These are phyloP conservation scores for Melastoma candidum DNA, from an alignment of 441 rosid genomes.

Conservation along the genomic window DNA sequence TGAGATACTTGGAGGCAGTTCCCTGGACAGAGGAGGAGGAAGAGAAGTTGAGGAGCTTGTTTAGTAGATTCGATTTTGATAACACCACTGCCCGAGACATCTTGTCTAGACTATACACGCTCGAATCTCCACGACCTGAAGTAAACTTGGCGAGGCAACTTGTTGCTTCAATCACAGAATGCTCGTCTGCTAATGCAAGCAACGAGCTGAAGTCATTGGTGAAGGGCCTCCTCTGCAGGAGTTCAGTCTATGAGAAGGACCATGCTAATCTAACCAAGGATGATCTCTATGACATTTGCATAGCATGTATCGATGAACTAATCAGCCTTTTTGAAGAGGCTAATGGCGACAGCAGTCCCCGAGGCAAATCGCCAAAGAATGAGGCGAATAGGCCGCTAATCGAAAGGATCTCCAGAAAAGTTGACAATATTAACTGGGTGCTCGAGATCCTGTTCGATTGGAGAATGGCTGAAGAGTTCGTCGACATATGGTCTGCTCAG, in stretches of 20 bases:
- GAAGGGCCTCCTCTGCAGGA: constrained; percentile 71
- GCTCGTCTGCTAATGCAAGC: constrained; percentile 55
- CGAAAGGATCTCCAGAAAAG: constrained; percentile 57
- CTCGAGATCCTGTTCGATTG: constrained; percentile 62
- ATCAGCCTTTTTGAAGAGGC: constrained; percentile 45
- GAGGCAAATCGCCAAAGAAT: constrained; percentile 13
- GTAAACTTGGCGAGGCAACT: constrained; percentile 56
- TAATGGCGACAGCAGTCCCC: constrained; percentile 13
- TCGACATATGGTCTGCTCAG: constrained; percentile 59
- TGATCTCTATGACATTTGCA: constrained; percentile 51
- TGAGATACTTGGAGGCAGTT: constrained; percentile 77
- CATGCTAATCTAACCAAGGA: constrained; percentile 57
- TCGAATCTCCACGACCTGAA: constrained; percentile 25
- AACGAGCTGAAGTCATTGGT: constrained; percentile 68
- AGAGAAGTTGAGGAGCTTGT: constrained; percentile 54
- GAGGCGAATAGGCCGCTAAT: constrained; percentile 41
- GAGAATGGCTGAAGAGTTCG: constrained; percentile 76
- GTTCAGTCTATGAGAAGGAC: constrained; percentile 78
- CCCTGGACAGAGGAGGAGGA: constrained; percentile 96
- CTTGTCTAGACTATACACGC: constrained; percentile 41
- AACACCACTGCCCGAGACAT: constrained; percentile 43
- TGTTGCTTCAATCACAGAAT: constrained; percentile 54
- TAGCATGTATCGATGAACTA: constrained; percentile 44
- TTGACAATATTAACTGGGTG: constrained; percentile 74
- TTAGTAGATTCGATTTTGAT: constrained; percentile 44